These are phyloP conservation scores for Hapsidospora chrysogenum DNA, from an alignment of 495 filamentous ascomycete species.

Conservation along the genomic window DNA sequence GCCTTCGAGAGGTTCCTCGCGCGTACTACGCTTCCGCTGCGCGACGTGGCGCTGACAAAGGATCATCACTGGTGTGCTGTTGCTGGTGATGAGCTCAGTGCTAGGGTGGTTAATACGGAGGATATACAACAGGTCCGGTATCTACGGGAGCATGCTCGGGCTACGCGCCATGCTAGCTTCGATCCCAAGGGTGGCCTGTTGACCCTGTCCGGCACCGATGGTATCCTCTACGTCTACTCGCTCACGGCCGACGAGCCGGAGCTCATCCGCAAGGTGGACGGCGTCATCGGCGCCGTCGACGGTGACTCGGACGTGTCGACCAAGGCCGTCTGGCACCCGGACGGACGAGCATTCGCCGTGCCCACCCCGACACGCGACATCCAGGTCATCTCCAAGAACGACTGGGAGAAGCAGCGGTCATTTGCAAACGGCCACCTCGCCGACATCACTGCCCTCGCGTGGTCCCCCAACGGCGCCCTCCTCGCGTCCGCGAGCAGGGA, in stretches of 20 bases:
- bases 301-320: conserved; percentile 62
- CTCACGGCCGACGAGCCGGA: conserved; percentile 63
- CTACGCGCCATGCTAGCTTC: conserved; percentile 81
- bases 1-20: conserved; percentile 63
- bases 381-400: conserved; percentile 65
- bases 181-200: conserved; percentile 64
- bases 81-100: conserved; percentile 87
- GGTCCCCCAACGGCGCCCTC: conserved; percentile 88
- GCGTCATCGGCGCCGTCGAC: conserved; percentile 63
- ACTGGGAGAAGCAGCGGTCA: conserved; percentile 67
- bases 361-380: conserved; percentile 75
- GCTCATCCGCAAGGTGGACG: conserved; percentile 68
- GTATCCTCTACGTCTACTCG: conserved; percentile 77
- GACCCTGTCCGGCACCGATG: conserved; percentile 74
- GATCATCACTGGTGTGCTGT: conserved; percentile 83
- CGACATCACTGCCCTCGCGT: conserved; percentile 72
- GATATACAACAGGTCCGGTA: conserved; percentile 59
- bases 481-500: conserved; percentile 71
- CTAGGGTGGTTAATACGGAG: conserved; percentile 69
- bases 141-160: conserved; percentile 64
- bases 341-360: conserved; percentile 78
- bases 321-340: conserved; percentile 78
- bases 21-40: conserved; percentile 64
- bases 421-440: conserved; percentile 69
- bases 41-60: conserved; percentile 70